Evolutionary conservation across 2,329 filamentous ascomycete species (phyloP).

Genomic region (Venturia carpophila): DNA sequence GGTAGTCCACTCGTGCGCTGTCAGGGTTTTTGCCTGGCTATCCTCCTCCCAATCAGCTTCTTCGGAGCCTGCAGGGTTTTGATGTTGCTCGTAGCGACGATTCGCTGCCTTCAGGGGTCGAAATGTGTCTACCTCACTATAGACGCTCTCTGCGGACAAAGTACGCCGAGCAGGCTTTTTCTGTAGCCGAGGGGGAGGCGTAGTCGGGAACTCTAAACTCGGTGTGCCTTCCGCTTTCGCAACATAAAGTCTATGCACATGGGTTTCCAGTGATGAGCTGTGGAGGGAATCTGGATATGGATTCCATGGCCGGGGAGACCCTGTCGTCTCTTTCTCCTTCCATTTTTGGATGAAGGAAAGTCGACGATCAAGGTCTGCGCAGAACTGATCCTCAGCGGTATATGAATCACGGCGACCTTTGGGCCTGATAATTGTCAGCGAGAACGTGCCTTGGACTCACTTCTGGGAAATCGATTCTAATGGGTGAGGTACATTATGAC

Average conservation of each 20-base stretch:
- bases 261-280: slow-evolving; percentile 15
- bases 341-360: not conserved
- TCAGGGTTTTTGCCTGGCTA: not conserved
- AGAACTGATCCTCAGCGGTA: slow-evolving; percentile 9
- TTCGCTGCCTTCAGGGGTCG: not conserved
- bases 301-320: slow-evolving; percentile 3
- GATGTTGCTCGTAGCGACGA: not conserved
- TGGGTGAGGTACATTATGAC: slow-evolving; percentile 12
- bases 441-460: not conserved
- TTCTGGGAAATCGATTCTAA: not conserved
- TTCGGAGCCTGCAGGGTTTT: not conserved
- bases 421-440: not conserved
- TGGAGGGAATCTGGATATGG: slow-evolving; percentile 6
- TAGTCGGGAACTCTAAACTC: not conserved
- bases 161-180: not conserved
- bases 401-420: slow-evolving; percentile 10
- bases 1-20: not conserved
- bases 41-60: not conserved
- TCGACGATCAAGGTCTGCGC: slow-evolving; percentile 14
- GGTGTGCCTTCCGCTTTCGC: not conserved
- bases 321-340: not conserved
- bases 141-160: not conserved
- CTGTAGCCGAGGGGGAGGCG: not conserved
- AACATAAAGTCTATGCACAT: slow-evolving; percentile 9
- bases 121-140: not conserved